phyloP scores from a whole-genome alignment of 2,329 filamentous ascomycete genomes.

The Cercospora sojina region DNA sequence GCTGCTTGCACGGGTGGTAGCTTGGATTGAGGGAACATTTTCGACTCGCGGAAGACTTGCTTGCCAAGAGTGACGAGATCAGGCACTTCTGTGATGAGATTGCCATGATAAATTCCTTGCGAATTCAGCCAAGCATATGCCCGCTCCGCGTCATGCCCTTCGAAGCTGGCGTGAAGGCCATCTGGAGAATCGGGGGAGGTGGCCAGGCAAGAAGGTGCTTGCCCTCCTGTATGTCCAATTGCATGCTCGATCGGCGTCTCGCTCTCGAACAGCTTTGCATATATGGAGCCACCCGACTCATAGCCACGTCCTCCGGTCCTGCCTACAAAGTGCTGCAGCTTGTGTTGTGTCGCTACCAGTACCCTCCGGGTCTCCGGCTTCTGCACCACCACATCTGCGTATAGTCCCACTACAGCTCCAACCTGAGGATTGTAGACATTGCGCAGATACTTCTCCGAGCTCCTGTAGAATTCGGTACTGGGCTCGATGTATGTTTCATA shows the following conservation, averaged over 20 bases:
- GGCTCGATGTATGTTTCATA: constrained; percentile 96
- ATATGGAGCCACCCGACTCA: constrained; percentile 75
- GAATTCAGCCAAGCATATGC: constrained; percentile 88
- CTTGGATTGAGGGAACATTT: constrained; percentile 70
- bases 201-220: constrained; percentile 65
- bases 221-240: constrained; percentile 58
- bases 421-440: constrained; percentile 78
- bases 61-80: constrained; percentile 65
- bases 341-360: constrained; percentile 73
- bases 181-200: constrained; percentile 71
- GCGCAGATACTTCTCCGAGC: constrained; percentile 90
- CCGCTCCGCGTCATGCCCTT: constrained; percentile 52
- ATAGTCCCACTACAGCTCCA: constrained; percentile 79
- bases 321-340: constrained; percentile 78
- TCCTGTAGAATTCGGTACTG: constrained; percentile 88
- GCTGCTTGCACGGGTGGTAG: constrained; percentile 67
- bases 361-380: constrained; percentile 72
- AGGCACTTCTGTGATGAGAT: constrained; percentile 59
- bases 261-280: constrained; percentile 80
- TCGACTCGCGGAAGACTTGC: constrained; percentile 75
- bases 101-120: constrained; percentile 86
- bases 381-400: constrained; percentile 72
- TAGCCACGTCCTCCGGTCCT: constrained; percentile 68
- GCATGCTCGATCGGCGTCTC: constrained; percentile 79
- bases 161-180: constrained; percentile 40